These are phyloP conservation scores for Vachellia collinsii DNA, from an alignment of 306 rosid genomes.

Conservation along the genomic window DNA sequence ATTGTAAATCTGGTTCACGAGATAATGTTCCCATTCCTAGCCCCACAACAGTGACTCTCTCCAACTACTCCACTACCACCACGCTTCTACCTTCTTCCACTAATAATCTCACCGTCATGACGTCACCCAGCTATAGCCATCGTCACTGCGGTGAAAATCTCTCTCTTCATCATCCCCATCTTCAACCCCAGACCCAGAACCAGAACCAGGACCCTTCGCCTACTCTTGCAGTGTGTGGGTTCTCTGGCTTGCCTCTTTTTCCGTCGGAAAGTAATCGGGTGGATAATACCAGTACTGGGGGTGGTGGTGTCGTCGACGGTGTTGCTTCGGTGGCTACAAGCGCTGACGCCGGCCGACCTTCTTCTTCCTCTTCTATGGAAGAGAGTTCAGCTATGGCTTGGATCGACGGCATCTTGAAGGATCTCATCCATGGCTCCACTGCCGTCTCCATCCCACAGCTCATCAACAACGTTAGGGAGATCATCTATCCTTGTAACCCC, in stretches of 20 bases:
- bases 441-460: constrained; percentile 87
- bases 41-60: constrained; percentile 49
- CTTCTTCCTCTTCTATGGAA: constrained; percentile 51
- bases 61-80: constrained; percentile 93
- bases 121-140: constrained; percentile 52
- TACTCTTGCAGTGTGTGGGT: constrained; percentile 65
- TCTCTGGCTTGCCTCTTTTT: constrained; percentile 88
- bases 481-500: constrained; percentile 94
- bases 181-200: constrained; percentile 11
- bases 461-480: constrained; percentile 87
- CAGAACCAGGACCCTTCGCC: constrained; percentile 43
- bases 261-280: constrained; percentile 60
- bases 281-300: neutral
- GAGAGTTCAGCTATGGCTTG: constrained; percentile 74
- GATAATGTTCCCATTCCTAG: constrained; percentile 43
- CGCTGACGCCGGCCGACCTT: neutral
- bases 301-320: constrained; percentile 20
- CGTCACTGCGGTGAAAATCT: constrained; percentile 35
- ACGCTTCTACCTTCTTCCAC: constrained; percentile 53
- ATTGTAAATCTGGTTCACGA: constrained; percentile 31
- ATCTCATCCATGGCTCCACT: constrained; percentile 79
- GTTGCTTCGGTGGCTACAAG: constrained; percentile 14
- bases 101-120: constrained; percentile 40
- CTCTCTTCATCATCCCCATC: constrained; percentile 35
- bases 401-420: constrained; percentile 88